phyloP scores from a whole-genome alignment of 148 eudicot species.

The Pharnaceum exiguum region DNA sequence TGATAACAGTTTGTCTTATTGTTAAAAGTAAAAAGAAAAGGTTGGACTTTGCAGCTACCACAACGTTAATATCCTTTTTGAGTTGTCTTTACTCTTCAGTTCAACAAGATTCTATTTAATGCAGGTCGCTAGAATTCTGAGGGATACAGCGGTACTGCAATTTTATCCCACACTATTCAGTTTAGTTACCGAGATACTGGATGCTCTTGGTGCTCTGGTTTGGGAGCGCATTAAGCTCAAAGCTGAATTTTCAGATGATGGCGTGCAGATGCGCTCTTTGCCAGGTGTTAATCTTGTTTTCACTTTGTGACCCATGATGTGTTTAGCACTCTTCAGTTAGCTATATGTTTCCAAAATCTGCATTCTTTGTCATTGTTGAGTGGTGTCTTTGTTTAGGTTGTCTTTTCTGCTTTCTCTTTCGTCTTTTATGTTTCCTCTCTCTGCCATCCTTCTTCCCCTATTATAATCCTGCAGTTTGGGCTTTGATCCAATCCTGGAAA shows the following conservation, averaged over 20 bases:
- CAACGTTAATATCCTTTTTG: too few relatives aligned
- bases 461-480: too few relatives aligned
- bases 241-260: conserved; percentile 56
- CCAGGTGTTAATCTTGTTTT: conserved; percentile 36
- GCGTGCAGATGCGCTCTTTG: conserved; percentile 34
- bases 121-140: conserved; percentile 76
- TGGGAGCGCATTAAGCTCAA: conserved; percentile 70
- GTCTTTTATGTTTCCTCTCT: too few relatives aligned
- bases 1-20: too few relatives aligned
- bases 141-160: conserved; percentile 53
- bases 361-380: background rate
- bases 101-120: conserved; percentile 15
- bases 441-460: too few relatives aligned
- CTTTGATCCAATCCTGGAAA: too few relatives aligned
- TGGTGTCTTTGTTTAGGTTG: too few relatives aligned
- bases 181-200: conserved; percentile 68
- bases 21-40: too few relatives aligned
- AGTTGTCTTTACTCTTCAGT: too few relatives aligned
- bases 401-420: too few relatives aligned
- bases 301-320: background rate
- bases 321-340: background rate
- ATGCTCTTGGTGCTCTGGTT: conserved; percentile 72
- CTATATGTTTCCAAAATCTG: too few relatives aligned
- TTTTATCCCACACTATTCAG: conserved; percentile 77
- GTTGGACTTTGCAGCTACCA: too few relatives aligned